Evolutionary conservation across 192 early-diverging fungal species (phyloP), one percentile per base, ranked within the genome.

Genomic region (Gonapodya prolifera): DNA sequence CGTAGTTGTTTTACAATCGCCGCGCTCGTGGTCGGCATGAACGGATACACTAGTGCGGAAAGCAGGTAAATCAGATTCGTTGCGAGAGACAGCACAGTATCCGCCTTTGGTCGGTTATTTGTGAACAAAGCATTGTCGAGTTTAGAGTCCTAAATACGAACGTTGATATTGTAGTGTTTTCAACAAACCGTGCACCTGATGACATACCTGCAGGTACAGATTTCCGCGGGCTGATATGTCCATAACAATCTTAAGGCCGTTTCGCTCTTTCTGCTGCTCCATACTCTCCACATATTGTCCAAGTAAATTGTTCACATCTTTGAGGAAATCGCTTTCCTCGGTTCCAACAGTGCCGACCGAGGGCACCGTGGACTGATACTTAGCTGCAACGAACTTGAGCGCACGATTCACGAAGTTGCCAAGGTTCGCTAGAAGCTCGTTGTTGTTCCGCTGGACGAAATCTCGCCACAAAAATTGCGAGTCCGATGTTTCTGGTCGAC

Each of bases 371-470:
- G 91, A 86, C 23, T 90, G 92, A 83, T 98, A 99, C 82, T 97
- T 98, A n/a, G 94, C 86, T 35, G 85, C 83, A 35, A 95, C 84
- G 85, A 98, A 99, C 84, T 96, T 96, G 82, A 98, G 86, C 33
- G 95, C 92, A 78, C 98, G 93, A 86, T 97, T 99, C 78, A 96
- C 92, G 86, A 98, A 94, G 89, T 99, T 99, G 76, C 98, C 98
- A 1, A 96, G 78, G 83, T 98, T 99, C 75, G 92, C 92, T 69
- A 99, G 85, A 76, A 99, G 87, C 87, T 97, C 96, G 78, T 85
- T 89, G 87, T 99, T 99, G 89, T 99, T 99, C 79, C 92, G 93
- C 1, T 91, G 83, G 69, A 95, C 92, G 80, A 99, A 96, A 73
- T 92, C 93, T 78, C 83, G 87, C 98, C 98, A 99, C 1, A 93